Evolutionary conservation across 306 rosid genomes (phyloP).

Genomic region (Acacia melanoxylon): DNA sequence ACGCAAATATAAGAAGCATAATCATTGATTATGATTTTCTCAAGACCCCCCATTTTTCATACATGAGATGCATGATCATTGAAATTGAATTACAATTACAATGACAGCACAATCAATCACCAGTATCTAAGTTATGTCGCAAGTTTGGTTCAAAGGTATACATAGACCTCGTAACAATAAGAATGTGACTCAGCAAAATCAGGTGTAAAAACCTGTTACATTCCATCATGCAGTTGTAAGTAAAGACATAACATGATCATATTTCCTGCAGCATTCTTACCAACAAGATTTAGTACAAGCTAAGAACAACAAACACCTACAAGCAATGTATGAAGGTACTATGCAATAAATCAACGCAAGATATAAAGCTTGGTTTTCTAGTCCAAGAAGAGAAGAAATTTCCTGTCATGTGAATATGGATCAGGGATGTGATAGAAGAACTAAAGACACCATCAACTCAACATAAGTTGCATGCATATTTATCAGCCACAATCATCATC

Average conservation of each 20-base stretch:
- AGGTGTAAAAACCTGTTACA: slow-evolving; percentile 9
- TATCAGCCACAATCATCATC: slow-evolving; percentile 1
- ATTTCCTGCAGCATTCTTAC: neutral
- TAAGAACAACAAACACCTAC: neutral
- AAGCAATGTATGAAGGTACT: neutral
- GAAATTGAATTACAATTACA: neutral
- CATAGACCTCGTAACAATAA: slow-evolving; percentile 6
- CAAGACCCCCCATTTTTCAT: neutral
- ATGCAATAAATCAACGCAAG: slow-evolving; percentile 6
- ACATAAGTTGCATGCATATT: neutral
- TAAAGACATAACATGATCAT: slow-evolving; percentile 13
- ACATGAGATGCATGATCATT: neutral
- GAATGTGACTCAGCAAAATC: neutral
- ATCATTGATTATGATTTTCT: neutral
- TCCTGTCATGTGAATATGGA: slow-evolving; percentile 4
- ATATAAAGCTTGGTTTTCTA: slow-evolving; percentile 17
- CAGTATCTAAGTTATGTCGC: neutral
- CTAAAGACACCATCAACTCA: neutral
- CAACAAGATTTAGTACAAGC: neutral
- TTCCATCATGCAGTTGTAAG: slow-evolving; percentile 25
- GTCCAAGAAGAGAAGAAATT: slow-evolving; percentile 1
- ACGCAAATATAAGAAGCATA: slow-evolving; percentile 25
- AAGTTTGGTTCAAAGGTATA: slow-evolving; percentile 5
- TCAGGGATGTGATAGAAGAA: slow-evolving; percentile 2
- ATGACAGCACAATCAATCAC: slow-evolving; percentile 9